These are phyloP conservation scores for Elongisporangium undulatum DNA, from an alignment of 352 stramenopile genomes.

Conservation along the genomic window DNA sequence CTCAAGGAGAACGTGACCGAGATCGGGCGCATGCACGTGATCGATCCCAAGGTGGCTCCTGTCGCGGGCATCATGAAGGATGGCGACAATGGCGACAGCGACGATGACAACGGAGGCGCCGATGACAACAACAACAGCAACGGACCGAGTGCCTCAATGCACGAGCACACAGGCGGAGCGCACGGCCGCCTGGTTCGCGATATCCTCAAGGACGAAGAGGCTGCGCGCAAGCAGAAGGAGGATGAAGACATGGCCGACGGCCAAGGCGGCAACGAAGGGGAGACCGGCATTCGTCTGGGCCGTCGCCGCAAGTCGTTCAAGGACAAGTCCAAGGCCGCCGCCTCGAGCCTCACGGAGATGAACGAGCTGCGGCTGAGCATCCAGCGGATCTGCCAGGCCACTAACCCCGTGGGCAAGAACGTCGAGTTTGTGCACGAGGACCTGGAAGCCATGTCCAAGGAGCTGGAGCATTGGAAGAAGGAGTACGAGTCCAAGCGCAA, in stretches of 20 bases:
- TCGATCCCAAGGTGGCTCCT: slow-evolving; percentile 77
- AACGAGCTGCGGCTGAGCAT: slow-evolving; percentile 78
- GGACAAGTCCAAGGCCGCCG: slow-evolving; percentile 65
- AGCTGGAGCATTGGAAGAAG: slow-evolving; percentile 90
- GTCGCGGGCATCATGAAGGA: slow-evolving; percentile 82
- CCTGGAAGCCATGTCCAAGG: slow-evolving; percentile 91
- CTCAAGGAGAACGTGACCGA: slow-evolving; percentile 87
- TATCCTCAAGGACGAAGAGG: slow-evolving; percentile 81
- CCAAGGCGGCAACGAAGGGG: slow-evolving; percentile 29
- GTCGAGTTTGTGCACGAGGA: slow-evolving; percentile 95
- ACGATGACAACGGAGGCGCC: slow-evolving; percentile 50
- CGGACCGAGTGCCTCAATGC: slow-evolving; percentile 21
- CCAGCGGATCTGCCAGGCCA: slow-evolving; percentile 90
- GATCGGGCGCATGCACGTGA: slow-evolving; percentile 54
- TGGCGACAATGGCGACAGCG: slow-evolving; percentile 70
- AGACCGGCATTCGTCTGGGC: slow-evolving; percentile 72
- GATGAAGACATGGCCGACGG: slow-evolving; percentile 48
- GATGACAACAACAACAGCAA: slow-evolving; percentile 29
- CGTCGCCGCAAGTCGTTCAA: slow-evolving; percentile 81
- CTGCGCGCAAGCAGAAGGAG: slow-evolving; percentile 57
- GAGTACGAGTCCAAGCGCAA: slow-evolving; percentile 79
- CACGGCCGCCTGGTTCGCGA: slow-evolving; percentile 80
- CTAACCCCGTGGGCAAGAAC: slow-evolving; percentile 87
- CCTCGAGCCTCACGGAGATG: slow-evolving; percentile 69
- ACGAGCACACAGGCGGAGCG: slow-evolving; percentile 25